Evolutionary conservation across 805 yeast genomes (phyloP).

Genomic region (Zygosaccharomyces bailii): DNA sequence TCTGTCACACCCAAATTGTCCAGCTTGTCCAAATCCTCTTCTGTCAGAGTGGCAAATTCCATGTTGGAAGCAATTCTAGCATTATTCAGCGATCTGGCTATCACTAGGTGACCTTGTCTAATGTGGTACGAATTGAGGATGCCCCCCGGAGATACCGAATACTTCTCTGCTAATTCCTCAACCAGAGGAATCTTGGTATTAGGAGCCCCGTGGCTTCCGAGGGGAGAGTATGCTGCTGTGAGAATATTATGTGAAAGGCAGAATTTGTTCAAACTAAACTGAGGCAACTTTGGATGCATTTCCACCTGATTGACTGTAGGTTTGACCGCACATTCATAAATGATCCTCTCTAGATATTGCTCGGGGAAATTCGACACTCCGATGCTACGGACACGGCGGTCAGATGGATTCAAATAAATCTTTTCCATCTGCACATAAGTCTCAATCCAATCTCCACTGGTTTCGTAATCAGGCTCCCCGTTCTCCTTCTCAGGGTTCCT

Average conservation of each 20-base stretch:
- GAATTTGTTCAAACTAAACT: conserved; percentile 51
- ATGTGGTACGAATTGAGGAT: conserved; percentile 63
- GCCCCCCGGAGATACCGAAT: conserved; percentile 51
- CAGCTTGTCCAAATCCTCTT: conserved; percentile 42
- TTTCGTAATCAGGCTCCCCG: conserved; percentile 36
- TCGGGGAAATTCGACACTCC: conserved; percentile 57
- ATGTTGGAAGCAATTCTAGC: conserved; percentile 50
- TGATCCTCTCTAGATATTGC: conserved; percentile 39
- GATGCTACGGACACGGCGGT: conserved; percentile 47
- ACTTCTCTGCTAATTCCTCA: conserved; percentile 52
- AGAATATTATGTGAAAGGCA: conserved; percentile 51
- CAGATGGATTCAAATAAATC: conserved; percentile 34
- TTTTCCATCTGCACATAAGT: conserved; percentile 55
- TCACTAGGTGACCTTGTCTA: conserved; percentile 53
- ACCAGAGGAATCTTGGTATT: conserved; percentile 50
- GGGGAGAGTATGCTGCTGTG: conserved; percentile 57
- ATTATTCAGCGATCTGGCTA: conserved; percentile 72
- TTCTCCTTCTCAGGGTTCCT: conserved; percentile 35
- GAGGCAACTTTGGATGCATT: conserved; percentile 71
- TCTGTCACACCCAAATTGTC: conserved; percentile 32
- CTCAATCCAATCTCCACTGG: conserved; percentile 41
- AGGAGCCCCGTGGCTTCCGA: conserved; percentile 67
- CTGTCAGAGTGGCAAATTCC: conserved; percentile 39
- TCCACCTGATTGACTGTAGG: conserved; percentile 64
- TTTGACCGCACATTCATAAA: conserved; percentile 43